Percentiles rank a stretch among this genome's conserved stretches.
Conservation (phyloP, 1,284 basidiomycete genomes). For the Gymnopus androsaceus region DNA sequence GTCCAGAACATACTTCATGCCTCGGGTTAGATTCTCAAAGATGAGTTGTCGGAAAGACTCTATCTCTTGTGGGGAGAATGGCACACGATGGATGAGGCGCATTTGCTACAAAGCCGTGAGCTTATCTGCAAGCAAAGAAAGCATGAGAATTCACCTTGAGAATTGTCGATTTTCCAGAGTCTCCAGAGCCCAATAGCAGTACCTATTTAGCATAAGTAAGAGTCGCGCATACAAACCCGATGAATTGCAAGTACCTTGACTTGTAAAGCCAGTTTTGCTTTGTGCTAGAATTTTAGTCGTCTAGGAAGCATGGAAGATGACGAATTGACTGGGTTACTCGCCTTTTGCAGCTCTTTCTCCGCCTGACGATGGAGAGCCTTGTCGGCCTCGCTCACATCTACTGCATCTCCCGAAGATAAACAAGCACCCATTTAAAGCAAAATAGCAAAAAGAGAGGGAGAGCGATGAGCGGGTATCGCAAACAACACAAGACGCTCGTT, state of each 20-base stretch:
- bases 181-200: slow-evolving; percentile 90
- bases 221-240: not conserved
- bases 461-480: not conserved
- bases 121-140: not conserved
- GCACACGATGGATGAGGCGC: slow-evolving; percentile 82
- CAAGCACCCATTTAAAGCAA: slow-evolving; percentile 69
- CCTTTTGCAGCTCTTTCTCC: slow-evolving; percentile 66
- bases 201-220: slow-evolving; percentile 47
- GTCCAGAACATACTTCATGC: slow-evolving; percentile 81
- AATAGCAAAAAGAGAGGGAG: not conserved
- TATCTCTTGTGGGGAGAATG: slow-evolving; percentile 75
- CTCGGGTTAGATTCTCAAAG: slow-evolving; percentile 84
- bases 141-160: slow-evolving; percentile 64
- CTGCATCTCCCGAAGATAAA: slow-evolving; percentile 57
- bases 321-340: slow-evolving; percentile 35
- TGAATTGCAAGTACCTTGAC: slow-evolving; percentile 68
- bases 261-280: slow-evolving; percentile 66
- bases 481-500: not conserved
- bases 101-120: slow-evolving; percentile 62
- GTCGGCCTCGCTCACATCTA: slow-evolving; percentile 64
- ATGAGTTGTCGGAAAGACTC: slow-evolving; percentile 86
- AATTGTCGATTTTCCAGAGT: slow-evolving; percentile 91
- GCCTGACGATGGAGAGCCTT: slow-evolving; percentile 37
- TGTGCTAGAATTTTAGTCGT: slow-evolving; percentile 50
- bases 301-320: not conserved